Conservation (phyloP, 495 filamentous ascomycete species). For the Cenococcum geophilum region DNA sequence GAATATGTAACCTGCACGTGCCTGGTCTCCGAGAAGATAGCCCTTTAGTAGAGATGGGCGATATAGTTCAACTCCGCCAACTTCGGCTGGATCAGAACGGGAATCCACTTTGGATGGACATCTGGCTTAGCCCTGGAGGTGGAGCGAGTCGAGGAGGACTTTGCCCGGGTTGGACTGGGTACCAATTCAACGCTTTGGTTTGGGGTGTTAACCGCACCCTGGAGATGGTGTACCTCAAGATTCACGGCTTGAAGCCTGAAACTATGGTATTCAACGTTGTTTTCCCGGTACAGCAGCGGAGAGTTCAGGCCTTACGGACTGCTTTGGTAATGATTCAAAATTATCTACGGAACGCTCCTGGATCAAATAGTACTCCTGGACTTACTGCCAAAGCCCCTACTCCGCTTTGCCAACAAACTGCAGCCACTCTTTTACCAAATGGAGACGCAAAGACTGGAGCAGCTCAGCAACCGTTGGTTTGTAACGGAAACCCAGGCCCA, state of each 20-base stretch:
- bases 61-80: slow-evolving; percentile 25
- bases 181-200: slow-evolving; percentile 37
- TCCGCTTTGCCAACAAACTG: slow-evolving; percentile 18
- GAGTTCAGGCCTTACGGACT: slow-evolving; percentile 28
- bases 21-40: slow-evolving; percentile 29
- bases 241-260: slow-evolving; percentile 35
- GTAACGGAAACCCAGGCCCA: background rate
- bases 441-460: background rate
- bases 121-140: slow-evolving; percentile 2
- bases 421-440: background rate
- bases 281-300: slow-evolving; percentile 34
- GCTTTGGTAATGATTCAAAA: slow-evolving; percentile 31
- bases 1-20: slow-evolving; percentile 18
- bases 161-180: slow-evolving; percentile 14
- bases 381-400: background rate
- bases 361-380: background rate
- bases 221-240: slow-evolving; percentile 35
- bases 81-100: slow-evolving; percentile 14
- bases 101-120: slow-evolving; percentile 11
- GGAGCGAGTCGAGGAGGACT: background rate
- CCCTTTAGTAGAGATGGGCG: slow-evolving; percentile 26
- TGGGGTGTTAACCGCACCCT: slow-evolving; percentile 37
- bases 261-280: slow-evolving; percentile 40
- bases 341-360: background rate
- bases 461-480: background rate